Conservation (phyloP, 306 rosid species). For the Cicer cuneatum region DNA sequence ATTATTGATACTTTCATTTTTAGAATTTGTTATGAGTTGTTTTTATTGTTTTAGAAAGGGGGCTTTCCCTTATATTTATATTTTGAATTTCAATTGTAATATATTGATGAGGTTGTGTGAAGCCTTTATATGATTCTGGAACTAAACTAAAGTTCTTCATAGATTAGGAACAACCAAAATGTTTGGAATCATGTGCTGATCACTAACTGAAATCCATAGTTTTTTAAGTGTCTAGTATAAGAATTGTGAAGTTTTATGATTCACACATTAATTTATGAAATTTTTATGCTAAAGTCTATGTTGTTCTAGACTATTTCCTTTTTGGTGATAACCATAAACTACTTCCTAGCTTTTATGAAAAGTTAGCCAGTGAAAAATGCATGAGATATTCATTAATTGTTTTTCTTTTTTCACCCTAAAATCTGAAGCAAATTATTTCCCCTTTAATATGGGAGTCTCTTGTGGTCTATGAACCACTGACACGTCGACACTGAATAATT, state of each 20-base stretch:
- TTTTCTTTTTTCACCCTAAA: background rate
- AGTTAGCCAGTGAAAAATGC: constrained; percentile 6
- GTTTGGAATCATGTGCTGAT: constrained; percentile 26
- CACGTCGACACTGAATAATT: background rate
- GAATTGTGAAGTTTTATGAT: constrained; percentile 20
- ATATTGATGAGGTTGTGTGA: constrained; percentile 12
- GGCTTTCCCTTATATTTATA: background rate
- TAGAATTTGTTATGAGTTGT: constrained; percentile 17
- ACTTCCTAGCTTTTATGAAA: background rate
- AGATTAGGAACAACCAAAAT: background rate
- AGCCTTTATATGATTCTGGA: constrained; percentile 13
- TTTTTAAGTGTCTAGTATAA: constrained; percentile 1
- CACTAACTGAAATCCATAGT: background rate
- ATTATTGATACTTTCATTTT: background rate
- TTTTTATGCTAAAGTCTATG: background rate
- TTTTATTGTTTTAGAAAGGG: constrained; percentile 1
- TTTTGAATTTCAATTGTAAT: constrained; percentile 15
- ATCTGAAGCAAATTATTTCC: background rate
- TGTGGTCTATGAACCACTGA: too few species aligned
- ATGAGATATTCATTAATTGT: constrained; percentile 7
- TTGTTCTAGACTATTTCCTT: constrained; percentile 11
- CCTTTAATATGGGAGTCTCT: background rate
- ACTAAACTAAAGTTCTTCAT: background rate
- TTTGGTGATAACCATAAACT: constrained; percentile 11
- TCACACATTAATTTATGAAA: background rate